Evolutionary conservation across 176 grass and related monocot species (phyloP).

Genomic region (Poa annua): DNA sequence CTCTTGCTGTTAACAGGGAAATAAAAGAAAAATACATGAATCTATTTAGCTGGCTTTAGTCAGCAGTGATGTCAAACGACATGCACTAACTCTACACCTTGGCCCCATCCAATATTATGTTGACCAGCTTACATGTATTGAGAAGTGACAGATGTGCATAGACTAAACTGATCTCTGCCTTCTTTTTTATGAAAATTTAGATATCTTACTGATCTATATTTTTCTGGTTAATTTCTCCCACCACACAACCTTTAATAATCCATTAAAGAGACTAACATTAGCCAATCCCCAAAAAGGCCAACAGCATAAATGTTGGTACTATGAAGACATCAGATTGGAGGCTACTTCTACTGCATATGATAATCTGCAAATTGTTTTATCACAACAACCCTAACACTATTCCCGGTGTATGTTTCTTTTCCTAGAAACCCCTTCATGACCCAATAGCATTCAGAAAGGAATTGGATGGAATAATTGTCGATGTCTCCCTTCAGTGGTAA

Average conservation of each 20-base stretch:
- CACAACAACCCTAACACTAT: slow-evolving; percentile 35
- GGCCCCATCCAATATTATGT: slow-evolving; percentile 32
- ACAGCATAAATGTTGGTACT: slow-evolving; percentile 8
- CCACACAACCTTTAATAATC: slow-evolving; percentile 20
- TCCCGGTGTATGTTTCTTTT: slow-evolving; percentile 39
- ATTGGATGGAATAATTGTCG: slow-evolving; percentile 76
- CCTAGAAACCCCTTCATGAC: slow-evolving; percentile 82
- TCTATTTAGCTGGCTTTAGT: neutral
- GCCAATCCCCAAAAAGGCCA: neutral
- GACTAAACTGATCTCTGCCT: slow-evolving; percentile 24
- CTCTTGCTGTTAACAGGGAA: slow-evolving; percentile 6
- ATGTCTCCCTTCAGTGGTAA: slow-evolving; percentile 98
- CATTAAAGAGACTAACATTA: slow-evolving; percentile 13
- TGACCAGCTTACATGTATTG: neutral
- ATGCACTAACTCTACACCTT: slow-evolving; percentile 33
- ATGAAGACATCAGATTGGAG: neutral
- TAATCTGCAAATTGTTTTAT: slow-evolving; percentile 27
- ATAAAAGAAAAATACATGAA: slow-evolving; percentile 6
- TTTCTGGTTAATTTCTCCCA: neutral
- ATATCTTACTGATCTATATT: slow-evolving; percentile 6
- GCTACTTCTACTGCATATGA: slow-evolving; percentile 29
- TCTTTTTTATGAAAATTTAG: neutral
- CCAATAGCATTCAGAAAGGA: slow-evolving; percentile 75
- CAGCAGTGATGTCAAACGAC: neutral
- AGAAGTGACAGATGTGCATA: neutral